Evolutionary conservation across 768 basidiomycete species (phyloP).

Genomic region (Boletus edulis): DNA sequence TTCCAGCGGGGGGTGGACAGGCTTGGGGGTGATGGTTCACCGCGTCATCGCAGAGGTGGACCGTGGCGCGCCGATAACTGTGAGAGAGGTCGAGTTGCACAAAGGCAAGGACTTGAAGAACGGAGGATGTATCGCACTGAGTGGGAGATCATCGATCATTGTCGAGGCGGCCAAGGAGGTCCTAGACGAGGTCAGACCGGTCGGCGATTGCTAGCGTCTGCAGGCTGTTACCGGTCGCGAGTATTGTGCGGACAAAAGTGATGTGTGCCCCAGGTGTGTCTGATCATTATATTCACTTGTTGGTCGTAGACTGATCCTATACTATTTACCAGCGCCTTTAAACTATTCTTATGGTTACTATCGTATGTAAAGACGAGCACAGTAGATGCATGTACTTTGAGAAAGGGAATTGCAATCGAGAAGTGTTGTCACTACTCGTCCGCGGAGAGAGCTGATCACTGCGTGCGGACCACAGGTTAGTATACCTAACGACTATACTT

Average conservation of each 20-base stretch:
- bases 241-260: no score
- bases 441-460: constrained; percentile 20
- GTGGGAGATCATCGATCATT: constrained; percentile 86
- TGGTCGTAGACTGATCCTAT: constrained; percentile 17
- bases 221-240: no score
- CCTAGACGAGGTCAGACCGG: constrained; percentile 49
- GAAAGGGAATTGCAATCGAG: constrained; percentile 28
- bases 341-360: constrained; percentile 14
- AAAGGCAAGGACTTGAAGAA: constrained; percentile 69
- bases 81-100: constrained; percentile 70
- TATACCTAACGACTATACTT: background rate
- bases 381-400: constrained; percentile 10
- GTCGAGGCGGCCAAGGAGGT: constrained; percentile 79
- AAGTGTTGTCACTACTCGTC: constrained; percentile 10
- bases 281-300: background rate
- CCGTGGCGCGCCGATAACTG: constrained; percentile 82
- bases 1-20: constrained; percentile 75
- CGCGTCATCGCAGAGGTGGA: constrained; percentile 92
- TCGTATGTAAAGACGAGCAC: background rate
- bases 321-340: constrained; percentile 12
- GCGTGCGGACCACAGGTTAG: background rate
- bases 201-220: background rate
- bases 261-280: background rate
- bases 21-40: constrained; percentile 90
- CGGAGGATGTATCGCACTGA: constrained; percentile 75